These are phyloP conservation scores for Moesziomyces sp. DNA, from an alignment of 1,284 basidiomycete species.

Conservation along the genomic window DNA sequence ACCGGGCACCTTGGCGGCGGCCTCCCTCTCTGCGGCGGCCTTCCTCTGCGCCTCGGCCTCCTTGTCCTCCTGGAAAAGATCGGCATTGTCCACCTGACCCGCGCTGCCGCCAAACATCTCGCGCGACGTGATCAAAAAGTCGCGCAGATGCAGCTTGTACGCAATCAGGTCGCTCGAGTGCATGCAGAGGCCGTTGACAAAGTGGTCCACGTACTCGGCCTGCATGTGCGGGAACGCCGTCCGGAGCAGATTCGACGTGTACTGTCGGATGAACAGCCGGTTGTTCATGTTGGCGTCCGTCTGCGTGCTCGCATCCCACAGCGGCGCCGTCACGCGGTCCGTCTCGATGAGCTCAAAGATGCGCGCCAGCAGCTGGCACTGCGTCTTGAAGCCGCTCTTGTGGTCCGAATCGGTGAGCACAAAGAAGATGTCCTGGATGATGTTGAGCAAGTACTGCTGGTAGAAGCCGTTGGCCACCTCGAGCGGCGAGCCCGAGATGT, in stretches of 20 bases:
- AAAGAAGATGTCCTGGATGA: constrained; percentile 96
- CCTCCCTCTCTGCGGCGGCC: constrained; percentile 83
- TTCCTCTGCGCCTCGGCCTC: constrained; percentile 81
- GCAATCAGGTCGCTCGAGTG: constrained; percentile 80
- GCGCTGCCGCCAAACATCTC: constrained; percentile 64
- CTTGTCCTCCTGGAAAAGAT: constrained; percentile 93
- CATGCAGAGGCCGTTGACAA: constrained; percentile 82
- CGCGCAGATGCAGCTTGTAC: constrained; percentile 88
- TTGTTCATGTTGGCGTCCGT: constrained; percentile 83
- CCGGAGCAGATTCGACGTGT: constrained; percentile 79
- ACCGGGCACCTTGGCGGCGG: constrained; percentile 94
- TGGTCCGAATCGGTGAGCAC: constrained; percentile 98
- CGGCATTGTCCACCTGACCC: constrained; percentile 77
- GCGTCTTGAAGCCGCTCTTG: constrained; percentile 78
- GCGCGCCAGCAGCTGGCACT: constrained; percentile 75
- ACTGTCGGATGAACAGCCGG: constrained; percentile 84
- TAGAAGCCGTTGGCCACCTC: constrained; percentile 84
- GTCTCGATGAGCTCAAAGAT: constrained; percentile 93
- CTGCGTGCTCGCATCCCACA: constrained; percentile 81
- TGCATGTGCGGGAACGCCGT: constrained; percentile 64
- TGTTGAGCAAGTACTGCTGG: constrained; percentile 90
- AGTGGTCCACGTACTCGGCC: constrained; percentile 67
- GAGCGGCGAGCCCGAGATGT: constrained; percentile 85
- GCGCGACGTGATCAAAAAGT: constrained; percentile 74
- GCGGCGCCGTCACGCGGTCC: constrained; percentile 81